Base-by-base conservation (phyloP, 1,284 basidiomycete species). In the Ustilago cynodontis region DNA sequence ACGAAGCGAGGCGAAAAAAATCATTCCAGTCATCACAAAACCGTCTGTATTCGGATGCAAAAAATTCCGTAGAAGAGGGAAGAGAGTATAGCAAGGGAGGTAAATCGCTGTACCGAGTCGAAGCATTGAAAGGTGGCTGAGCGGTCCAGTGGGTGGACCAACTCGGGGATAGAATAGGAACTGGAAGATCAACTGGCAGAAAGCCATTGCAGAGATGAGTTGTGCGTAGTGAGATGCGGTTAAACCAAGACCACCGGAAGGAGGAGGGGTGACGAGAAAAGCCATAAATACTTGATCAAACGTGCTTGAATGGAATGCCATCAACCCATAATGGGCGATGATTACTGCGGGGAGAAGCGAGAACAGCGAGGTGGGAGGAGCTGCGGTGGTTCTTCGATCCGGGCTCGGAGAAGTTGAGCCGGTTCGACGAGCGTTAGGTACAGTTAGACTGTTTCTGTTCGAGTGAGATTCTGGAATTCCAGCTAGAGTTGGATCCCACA, bases 161-260 rank as follows among this genome's bases (percentile, higher is more conserved):
- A 90, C 91, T 84, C 86, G 93, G 90, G 93, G 93, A 88, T 94
- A 95, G 35, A 83, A 71, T 29, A 76, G 65, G 66, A 84, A 84
- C 43, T 84, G 82, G 59, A 82, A 84, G 10, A 78, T 59, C 6
- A 84, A 41, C 65, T 84, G 81, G 54, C 77, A 82, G 31, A 83
- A 76, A 20, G 78, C 81, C 84, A 82, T 82, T 3, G 82, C 80
- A n/a, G 84, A 77, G 58, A 86, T 86, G 26, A 86, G 61, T 49
- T 84, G 77, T 6, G 85, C 85, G 59, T 78, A 86, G 64, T 86
- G 85, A n/a, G 82, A 79, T 1, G 85, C 84, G 1, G 83, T 86
- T 18, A 86, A 66, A 0, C 84, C 85, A 8, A 86, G 58, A 0
- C 85, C 85, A 8, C 85, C 85, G 1, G 81, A 82, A 5, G 68